Conservation (phyloP, 805 yeast genomes). For the Sungouiella thailandica region DNA sequence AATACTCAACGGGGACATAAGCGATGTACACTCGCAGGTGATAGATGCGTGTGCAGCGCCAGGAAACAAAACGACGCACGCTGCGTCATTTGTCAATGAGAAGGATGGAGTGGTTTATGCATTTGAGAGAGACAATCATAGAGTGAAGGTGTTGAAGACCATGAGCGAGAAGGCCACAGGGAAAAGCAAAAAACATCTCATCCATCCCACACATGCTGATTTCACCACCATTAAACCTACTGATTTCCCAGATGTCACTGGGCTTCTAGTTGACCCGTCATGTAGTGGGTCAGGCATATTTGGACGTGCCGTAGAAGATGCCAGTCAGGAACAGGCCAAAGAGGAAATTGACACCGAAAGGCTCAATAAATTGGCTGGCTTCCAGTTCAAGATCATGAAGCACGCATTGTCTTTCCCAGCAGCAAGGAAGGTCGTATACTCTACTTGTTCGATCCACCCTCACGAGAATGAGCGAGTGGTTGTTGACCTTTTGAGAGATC, state of each 20-base stretch:
- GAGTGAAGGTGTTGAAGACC: constrained; percentile 64
- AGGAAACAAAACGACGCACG: constrained; percentile 94
- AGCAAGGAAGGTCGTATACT: constrained; percentile 77
- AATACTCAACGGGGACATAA: constrained; percentile 55
- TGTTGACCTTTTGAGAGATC: constrained; percentile 64
- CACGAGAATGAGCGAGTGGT: constrained; percentile 95
- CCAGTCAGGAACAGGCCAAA: constrained; percentile 35
- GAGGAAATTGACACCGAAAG: constrained; percentile 48
- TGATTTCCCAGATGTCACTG: constrained; percentile 64
- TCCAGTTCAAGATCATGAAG: constrained; percentile 81
- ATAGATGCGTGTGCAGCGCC: constrained; percentile 98
- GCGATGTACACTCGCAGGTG: constrained; percentile 49
- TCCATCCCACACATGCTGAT: constrained; percentile 57
- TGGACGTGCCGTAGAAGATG: constrained; percentile 70
- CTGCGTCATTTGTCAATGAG: constrained; percentile 58
- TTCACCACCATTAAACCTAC: constrained; percentile 57
- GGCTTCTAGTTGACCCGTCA: constrained; percentile 90
- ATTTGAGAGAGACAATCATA: constrained; percentile 75
- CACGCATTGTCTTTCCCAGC: constrained; percentile 83
- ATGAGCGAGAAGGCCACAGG: constrained; percentile 73
- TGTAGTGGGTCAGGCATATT: constrained; percentile 98
- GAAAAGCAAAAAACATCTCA: constrained; percentile 20
- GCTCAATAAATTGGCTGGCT: constrained; percentile 69
- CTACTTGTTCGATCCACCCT: constrained; percentile 93
- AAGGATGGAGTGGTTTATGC: constrained; percentile 55